phyloP scores from a whole-genome alignment of 257 asterid genomes.

The Ajuga chamaepitys region DNA sequence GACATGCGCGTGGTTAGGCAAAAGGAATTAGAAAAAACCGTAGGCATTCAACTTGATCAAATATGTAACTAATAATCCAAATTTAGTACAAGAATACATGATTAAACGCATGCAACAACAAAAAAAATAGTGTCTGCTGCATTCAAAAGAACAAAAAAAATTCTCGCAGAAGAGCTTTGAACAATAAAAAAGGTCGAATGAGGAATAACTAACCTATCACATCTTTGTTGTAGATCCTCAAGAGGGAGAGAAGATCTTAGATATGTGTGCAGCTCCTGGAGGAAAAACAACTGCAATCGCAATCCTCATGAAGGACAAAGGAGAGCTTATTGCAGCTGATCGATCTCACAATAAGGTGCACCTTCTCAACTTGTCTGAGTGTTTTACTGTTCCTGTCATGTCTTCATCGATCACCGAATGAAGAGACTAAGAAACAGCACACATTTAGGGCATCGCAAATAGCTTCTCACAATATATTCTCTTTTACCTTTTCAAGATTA shows the following conservation, averaged over 20 bases:
- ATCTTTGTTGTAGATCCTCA: conserved; percentile 63
- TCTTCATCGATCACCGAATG: too few species aligned
- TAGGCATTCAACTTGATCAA: too few species aligned
- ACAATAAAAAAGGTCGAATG: too few species aligned
- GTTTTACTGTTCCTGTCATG: too few species aligned
- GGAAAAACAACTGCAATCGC: conserved; percentile 98
- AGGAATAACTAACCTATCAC: background rate
- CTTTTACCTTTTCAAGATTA: background rate
- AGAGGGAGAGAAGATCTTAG: conserved; percentile 82
- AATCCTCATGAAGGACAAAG: conserved; percentile 89
- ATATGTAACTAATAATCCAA: too few species aligned
- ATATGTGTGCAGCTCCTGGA: conserved; percentile 99
- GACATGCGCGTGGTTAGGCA: too few species aligned
- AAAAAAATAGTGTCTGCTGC: too few species aligned
- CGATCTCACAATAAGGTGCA: conserved; percentile 99
- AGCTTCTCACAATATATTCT: background rate
- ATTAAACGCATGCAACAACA: too few species aligned
- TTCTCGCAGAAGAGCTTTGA: too few species aligned
- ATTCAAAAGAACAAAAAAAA: too few species aligned
- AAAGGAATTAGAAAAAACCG: too few species aligned
- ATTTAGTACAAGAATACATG: too few species aligned
- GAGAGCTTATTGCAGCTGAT: conserved; percentile 83
- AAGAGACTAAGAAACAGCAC: background rate
- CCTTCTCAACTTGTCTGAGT: conserved; percentile 53
- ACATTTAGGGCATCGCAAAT: background rate